Conservation (phyloP, 1,284 basidiomycete species). For the Trichosporon sp. region DNA sequence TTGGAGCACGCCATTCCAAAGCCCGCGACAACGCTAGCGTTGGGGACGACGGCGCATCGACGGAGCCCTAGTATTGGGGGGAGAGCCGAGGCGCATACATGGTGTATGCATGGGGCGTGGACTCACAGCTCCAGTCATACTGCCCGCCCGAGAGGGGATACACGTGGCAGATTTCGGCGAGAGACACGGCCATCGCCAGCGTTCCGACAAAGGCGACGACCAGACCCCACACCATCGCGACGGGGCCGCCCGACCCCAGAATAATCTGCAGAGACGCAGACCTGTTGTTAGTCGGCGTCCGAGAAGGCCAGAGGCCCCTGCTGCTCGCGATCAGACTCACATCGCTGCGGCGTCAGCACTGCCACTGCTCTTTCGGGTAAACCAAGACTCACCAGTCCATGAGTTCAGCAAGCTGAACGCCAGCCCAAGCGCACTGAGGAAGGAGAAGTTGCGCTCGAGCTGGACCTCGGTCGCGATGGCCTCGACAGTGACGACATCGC, state of each 20-base stretch:
- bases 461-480: not conserved
- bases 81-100: not conserved
- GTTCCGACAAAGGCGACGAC: slow-evolving; percentile 34
- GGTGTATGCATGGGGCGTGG: not conserved
- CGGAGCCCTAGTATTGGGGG: not conserved
- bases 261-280: slow-evolving; percentile 20
- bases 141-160: slow-evolving; percentile 35
- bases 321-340: too few relatives aligned
- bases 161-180: slow-evolving; percentile 26
- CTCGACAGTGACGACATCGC: slow-evolving; percentile 1
- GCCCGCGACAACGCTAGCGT: not conserved
- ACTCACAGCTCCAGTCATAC: slow-evolving; percentile 37
- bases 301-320: too few relatives aligned
- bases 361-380: not conserved
- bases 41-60: not conserved
- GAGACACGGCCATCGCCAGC: slow-evolving; percentile 26
- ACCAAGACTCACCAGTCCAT: slow-evolving; percentile 20
- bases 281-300: slow-evolving; percentile 15
- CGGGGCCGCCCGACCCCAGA: slow-evolving; percentile 40
- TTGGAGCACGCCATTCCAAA: not conserved
- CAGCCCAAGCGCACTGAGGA: slow-evolving; percentile 19
- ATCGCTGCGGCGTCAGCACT: slow-evolving; percentile 13
- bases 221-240: slow-evolving; percentile 44
- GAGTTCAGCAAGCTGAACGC: slow-evolving; percentile 24
- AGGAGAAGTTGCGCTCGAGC: slow-evolving; percentile 24